Evolutionary conservation across 228 moss, liverwort and hornwort species (phyloP).

Genomic region (Sphagnum fallax): DNA sequence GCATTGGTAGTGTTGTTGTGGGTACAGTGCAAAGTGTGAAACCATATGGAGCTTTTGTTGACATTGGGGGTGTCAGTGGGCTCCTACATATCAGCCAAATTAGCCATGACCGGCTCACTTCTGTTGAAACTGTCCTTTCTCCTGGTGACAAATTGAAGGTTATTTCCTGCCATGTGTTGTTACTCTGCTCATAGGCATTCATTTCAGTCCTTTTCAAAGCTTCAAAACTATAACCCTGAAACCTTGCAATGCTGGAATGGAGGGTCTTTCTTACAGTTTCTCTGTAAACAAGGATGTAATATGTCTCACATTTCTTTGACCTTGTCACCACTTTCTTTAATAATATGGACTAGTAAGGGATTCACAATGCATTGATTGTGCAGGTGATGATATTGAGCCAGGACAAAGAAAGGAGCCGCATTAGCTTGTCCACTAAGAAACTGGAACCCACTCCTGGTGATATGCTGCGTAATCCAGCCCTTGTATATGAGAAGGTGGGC

Average conservation of each 20-base stretch:
- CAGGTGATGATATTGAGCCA: slow-evolving; percentile 97
- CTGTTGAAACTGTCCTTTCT: slow-evolving; percentile 85
- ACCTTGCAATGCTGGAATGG: neutral
- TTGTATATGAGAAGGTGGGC: slow-evolving; percentile 79
- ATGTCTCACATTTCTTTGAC: neutral
- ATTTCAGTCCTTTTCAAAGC: no score
- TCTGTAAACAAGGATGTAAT: slow-evolving; percentile 3
- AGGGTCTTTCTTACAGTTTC: neutral
- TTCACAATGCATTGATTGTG: neutral
- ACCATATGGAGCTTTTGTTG: slow-evolving; percentile 96
- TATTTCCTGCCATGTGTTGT: neutral
- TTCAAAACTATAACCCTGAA: no score
- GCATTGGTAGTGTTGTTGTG: slow-evolving; percentile 89
- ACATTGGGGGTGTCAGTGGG: slow-evolving; percentile 95
- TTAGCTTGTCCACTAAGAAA: slow-evolving; percentile 97
- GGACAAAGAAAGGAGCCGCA: slow-evolving; percentile 93
- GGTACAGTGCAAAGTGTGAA: slow-evolving; percentile 96
- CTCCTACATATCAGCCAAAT: slow-evolving; percentile 99
- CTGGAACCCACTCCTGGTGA: slow-evolving; percentile 98
- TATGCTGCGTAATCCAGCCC: slow-evolving; percentile 94
- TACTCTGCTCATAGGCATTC: no score
- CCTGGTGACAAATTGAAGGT: slow-evolving; percentile 96
- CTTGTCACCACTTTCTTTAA: no score
- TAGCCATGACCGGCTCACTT: slow-evolving; percentile 95
- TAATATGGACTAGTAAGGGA: no score